Base-by-base conservation (phyloP, 2,329 filamentous ascomycete species). In the Helminthosporium solani region DNA sequence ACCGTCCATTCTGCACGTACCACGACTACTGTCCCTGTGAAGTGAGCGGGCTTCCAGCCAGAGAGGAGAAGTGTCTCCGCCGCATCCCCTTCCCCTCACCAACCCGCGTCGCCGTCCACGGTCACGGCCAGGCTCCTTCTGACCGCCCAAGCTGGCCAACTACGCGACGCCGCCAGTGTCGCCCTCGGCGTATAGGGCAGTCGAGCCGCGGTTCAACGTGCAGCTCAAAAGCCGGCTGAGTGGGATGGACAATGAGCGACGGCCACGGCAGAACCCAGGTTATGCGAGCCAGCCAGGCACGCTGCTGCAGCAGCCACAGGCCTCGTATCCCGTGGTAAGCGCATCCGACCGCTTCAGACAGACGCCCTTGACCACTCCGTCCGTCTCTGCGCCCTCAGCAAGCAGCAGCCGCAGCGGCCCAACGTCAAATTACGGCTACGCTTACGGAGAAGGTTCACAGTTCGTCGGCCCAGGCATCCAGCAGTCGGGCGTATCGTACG, bases 211-310 rank as follows among this genome's bases (percentile, higher is more conserved):
- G 73, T 73, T 78, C 73, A 76, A 74, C 73, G 74, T 76, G 70
- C 74, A 75, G 72, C 69, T 72, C 64, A 71, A 35, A 69, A 72
- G 77, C 71, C 71, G 74, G 70, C 72, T 75, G 65, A 70, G 76
- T 76, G 84, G 82, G 68, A 94, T 94, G 88, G 88, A 92, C 74
- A 82, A 85, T 75, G 82, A 81, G 73, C 83, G 81, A 68, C 78
- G 83, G 66, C 80, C 84, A 77, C 86, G 87, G 80, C 86, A 87
- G 76, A 87, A 87, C 73, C 78, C 82, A 68, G 76, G 80, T 71
- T 85, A 86, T 73, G 77, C 82, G 52, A 65, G 64, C 67, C 73
- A 72, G 63, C 70, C 68, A 72, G 70, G 71, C 75, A 61, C 62
- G 58, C 64, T 78, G 78, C 71, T 70, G 54, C 63, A 70, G 59